Percentiles rank a stretch among this genome's conserved stretches.
phyloP scores from a whole-genome alignment of 1,284 basidiomycete genomes.

The Polyporus tsugae region DNA sequence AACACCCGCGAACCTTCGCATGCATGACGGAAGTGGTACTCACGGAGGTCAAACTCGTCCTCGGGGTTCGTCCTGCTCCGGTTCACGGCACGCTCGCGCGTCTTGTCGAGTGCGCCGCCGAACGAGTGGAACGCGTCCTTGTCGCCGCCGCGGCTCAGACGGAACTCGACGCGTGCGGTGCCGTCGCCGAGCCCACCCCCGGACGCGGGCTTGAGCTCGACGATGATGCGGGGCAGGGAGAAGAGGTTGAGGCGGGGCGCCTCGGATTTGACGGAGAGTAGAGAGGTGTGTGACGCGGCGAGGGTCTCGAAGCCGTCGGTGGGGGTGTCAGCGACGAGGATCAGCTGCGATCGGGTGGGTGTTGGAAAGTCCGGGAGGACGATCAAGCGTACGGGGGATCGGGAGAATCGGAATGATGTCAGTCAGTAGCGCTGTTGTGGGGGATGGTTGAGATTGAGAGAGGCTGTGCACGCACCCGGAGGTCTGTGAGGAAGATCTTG shows the following conservation, averaged over 20 bases:
- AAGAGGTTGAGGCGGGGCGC: slow-evolving; percentile 58
- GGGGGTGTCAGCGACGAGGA: slow-evolving; percentile 60
- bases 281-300: slow-evolving; percentile 66
- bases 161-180: slow-evolving; percentile 65
- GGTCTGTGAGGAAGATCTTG: slow-evolving; percentile 69
- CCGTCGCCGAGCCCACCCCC: slow-evolving; percentile 71
- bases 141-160: slow-evolving; percentile 58
- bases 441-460: slow-evolving; percentile 7
- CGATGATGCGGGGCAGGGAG: slow-evolving; percentile 72
- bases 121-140: slow-evolving; percentile 74
- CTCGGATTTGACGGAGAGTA: slow-evolving; percentile 75
- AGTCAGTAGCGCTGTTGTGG: background rate
- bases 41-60: slow-evolving; percentile 73
- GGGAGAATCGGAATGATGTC: slow-evolving; percentile 13
- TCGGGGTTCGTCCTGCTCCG: slow-evolving; percentile 69
- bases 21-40: slow-evolving; percentile 6
- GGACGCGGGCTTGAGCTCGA: slow-evolving; percentile 71
- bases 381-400: background rate
- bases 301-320: slow-evolving; percentile 54
- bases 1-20: background rate
- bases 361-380: background rate
- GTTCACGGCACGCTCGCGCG: slow-evolving; percentile 75
- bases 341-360: slow-evolving; percentile 54
- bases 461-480: slow-evolving; percentile 59
- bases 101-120: slow-evolving; percentile 74